Conservation (phyloP, 805 yeast genomes). For the Yarrowia bubula region DNA sequence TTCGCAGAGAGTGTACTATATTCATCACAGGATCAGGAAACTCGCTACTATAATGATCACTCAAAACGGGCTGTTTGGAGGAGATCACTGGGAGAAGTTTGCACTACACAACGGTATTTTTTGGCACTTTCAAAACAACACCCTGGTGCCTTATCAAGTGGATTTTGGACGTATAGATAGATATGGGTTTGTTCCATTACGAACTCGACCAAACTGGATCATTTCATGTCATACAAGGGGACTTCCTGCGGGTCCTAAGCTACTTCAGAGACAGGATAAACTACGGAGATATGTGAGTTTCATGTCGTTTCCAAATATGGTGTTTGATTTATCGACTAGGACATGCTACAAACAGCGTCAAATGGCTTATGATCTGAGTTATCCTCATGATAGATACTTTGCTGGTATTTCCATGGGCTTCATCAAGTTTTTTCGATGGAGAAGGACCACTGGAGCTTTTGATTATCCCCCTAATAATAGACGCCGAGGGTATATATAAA, state of each 20-base stretch:
- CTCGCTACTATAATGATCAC: not conserved
- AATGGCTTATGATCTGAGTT: not conserved
- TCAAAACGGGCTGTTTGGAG: not conserved
- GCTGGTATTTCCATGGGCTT: not conserved
- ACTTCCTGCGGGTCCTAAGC: not conserved
- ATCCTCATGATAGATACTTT: not conserved
- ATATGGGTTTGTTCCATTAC: not conserved
- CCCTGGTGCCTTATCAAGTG: not conserved
- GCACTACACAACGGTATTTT: not conserved
- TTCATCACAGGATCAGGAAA: not conserved
- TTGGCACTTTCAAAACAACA: not conserved
- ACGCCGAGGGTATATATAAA: not conserved
- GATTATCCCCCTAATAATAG: not conserved
- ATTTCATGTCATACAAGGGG: not conserved
- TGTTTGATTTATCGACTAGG: not conserved
- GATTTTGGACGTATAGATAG: not conserved
- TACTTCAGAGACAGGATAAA: not conserved
- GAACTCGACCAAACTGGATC: not conserved
- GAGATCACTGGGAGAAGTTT: slow-evolving; percentile 6
- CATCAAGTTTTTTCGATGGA: not conserved
- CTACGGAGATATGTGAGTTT: not conserved
- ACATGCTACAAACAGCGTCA: not conserved
- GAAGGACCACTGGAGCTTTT: not conserved
- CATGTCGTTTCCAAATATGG: not conserved
- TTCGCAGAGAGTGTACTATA: not conserved